These are phyloP conservation scores for Pythium chondricola DNA, from an alignment of 352 stramenopile genomes.

Conservation along the genomic window DNA sequence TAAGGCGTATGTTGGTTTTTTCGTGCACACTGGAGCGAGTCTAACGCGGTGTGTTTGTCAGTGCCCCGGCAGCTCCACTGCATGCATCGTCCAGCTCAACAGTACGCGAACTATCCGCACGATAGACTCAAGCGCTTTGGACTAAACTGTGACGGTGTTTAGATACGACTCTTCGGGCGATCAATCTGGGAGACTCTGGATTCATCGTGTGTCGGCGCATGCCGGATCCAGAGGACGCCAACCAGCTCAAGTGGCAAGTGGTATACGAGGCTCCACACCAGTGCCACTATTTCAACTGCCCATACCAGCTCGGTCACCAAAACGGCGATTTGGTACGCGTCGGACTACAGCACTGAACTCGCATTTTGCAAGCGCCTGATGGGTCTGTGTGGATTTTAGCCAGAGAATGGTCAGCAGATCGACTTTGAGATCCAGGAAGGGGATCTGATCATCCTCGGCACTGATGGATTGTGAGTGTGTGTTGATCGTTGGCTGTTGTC, in stretches of 20 bases:
- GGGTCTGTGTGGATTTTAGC: constrained; percentile 39
- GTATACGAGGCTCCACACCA: constrained; percentile 89
- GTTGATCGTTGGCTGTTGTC: constrained; percentile 23
- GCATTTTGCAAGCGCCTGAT: background rate
- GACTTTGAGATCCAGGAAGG: constrained; percentile 79
- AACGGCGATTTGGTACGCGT: constrained; percentile 82
- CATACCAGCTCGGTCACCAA: constrained; percentile 89
- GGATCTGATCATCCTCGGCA: constrained; percentile 91
- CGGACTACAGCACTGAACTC: background rate
- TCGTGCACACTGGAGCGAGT: background rate
- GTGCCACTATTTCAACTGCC: constrained; percentile 96
- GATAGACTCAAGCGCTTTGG: too few relatives aligned
- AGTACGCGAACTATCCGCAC: too few relatives aligned
- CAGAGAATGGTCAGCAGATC: constrained; percentile 85
- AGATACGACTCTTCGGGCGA: constrained; percentile 61
- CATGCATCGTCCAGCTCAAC: constrained; percentile 77
- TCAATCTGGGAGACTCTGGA: constrained; percentile 94
- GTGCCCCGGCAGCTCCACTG: constrained; percentile 79
- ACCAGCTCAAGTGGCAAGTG: constrained; percentile 52
- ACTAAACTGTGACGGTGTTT: too few relatives aligned
- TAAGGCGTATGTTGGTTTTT: constrained; percentile 12
- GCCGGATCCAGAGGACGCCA: constrained; percentile 30
- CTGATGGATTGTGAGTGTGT: constrained; percentile 92
- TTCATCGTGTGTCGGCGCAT: constrained; percentile 85
- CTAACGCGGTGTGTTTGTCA: constrained; percentile 9